These are phyloP conservation scores for Lipomyces sp. DNA, from an alignment of 805 yeast species.

Conservation along the genomic window DNA sequence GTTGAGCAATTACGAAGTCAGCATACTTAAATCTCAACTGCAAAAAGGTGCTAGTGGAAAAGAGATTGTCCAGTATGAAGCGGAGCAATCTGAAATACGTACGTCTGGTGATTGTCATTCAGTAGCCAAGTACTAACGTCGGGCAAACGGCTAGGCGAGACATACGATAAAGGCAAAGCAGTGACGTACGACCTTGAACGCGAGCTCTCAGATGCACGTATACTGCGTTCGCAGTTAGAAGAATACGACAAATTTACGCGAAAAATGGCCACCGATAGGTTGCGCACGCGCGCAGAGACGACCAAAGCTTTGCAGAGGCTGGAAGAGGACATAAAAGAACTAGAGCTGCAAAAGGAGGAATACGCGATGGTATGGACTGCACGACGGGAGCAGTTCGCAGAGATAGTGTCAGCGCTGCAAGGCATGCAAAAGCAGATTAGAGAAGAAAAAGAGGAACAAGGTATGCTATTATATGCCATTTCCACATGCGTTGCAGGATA, in stretches of 20 bases:
- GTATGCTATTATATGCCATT: neutral
- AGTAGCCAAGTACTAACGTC: neutral
- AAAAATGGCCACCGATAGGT: conserved; percentile 12
- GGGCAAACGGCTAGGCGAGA: neutral
- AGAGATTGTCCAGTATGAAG: conserved; percentile 37
- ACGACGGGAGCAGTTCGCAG: conserved; percentile 37
- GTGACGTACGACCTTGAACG: conserved; percentile 19
- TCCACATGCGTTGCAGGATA: neutral
- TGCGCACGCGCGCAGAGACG: conserved; percentile 38
- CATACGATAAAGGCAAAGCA: conserved; percentile 9
- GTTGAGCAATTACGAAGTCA: conserved; percentile 6
- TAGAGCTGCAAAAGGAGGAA: conserved; percentile 34
- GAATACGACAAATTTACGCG: conserved; percentile 37
- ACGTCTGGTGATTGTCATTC: neutral
- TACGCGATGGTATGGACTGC: conserved; percentile 37
- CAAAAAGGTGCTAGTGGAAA: conserved; percentile 36
- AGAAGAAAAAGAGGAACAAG: conserved; percentile 35
- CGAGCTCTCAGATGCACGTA: conserved; percentile 34
- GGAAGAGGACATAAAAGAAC: conserved; percentile 39
- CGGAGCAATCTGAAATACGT: conserved; percentile 31
- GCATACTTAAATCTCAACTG: conserved; percentile 28
- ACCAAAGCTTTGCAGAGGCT: conserved; percentile 31
- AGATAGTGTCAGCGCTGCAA: conserved; percentile 37
- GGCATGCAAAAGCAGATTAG: conserved; percentile 34
- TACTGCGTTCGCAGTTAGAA: conserved; percentile 37